phyloP scores from a whole-genome alignment of 805 yeast species.

The Ogataea philodendri region DNA sequence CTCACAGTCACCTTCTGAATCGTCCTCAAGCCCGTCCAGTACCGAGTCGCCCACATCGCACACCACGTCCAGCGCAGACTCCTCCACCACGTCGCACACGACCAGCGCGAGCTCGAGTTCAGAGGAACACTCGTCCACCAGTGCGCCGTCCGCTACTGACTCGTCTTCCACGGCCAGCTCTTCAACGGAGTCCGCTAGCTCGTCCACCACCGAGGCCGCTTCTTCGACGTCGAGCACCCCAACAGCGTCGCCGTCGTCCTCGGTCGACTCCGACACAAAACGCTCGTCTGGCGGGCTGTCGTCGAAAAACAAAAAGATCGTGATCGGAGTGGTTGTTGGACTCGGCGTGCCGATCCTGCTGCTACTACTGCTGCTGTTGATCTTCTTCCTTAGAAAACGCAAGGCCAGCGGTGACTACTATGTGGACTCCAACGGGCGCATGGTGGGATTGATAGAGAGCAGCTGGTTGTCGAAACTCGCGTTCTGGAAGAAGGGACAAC shows the following conservation, averaged over 20 bases:
- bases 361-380: constrained; percentile 19
- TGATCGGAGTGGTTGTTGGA: constrained; percentile 70
- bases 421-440: constrained; percentile 36
- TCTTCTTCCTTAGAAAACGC: constrained; percentile 21
- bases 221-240: constrained; percentile 8
- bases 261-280: constrained; percentile 9
- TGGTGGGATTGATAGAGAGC: constrained; percentile 31
- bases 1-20: too few relatives aligned
- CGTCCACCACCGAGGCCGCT: constrained; percentile 10
- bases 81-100: too few relatives aligned
- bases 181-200: constrained; percentile 10
- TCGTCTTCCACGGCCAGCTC: constrained; percentile 9
- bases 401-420: constrained; percentile 25
- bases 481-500: constrained; percentile 24
- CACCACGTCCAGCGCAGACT: too few relatives aligned
- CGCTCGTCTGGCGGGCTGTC: constrained; percentile 42
- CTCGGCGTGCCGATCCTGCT: constrained; percentile 63
- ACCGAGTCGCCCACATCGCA: too few relatives aligned
- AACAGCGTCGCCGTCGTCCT: constrained; percentile 32
- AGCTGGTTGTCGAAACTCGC: constrained; percentile 27
- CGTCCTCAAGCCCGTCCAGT: too few relatives aligned
- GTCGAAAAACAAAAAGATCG: constrained; percentile 47
- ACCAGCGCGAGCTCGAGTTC: too few relatives aligned
- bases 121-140: constrained; percentile 7
- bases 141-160: constrained; percentile 7